A percentile compares a stretch with the other conserved stretches of the same genome.
Evolutionary conservation across 2,329 filamentous ascomycete species (phyloP).

Genomic region (Fusarium lyarnte): DNA sequence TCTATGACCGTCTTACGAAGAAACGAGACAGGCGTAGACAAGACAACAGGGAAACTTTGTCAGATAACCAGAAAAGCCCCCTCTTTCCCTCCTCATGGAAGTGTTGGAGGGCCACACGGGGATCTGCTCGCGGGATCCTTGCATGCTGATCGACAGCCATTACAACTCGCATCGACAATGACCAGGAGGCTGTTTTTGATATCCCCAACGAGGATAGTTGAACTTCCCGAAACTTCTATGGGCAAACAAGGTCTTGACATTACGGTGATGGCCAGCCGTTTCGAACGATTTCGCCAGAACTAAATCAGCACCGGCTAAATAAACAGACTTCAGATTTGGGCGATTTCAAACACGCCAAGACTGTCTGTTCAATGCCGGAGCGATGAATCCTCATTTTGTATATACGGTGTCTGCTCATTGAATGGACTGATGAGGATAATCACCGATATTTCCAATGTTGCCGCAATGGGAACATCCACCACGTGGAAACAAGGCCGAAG

Average conservation of each 20-base stretch:
- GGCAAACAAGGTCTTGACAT: not conserved
- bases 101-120: slow-evolving; percentile 4
- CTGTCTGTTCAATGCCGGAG: not conserved
- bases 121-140: slow-evolving; percentile 6
- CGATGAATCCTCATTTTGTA: not conserved
- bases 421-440: not conserved
- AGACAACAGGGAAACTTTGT: not conserved
- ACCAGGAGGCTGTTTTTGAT: not conserved
- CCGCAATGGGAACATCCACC: not conserved
- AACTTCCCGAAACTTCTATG: not conserved
- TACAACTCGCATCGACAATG: not conserved
- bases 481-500: not conserved
- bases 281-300: too few relatives aligned
- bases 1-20: slow-evolving; percentile 16
- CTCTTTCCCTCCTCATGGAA: not conserved
- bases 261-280: too few relatives aligned
- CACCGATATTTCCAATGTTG: not conserved
- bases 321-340: not conserved
- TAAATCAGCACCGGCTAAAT: not conserved
- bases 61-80: slow-evolving; percentile 1
- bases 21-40: not conserved
- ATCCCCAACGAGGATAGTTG: not conserved
- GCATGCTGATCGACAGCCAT: slow-evolving; percentile 7
- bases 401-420: not conserved
- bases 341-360: not conserved